phyloP scores from a whole-genome alignment of 208 protist genomes.

The Leishmania arabica region DNA sequence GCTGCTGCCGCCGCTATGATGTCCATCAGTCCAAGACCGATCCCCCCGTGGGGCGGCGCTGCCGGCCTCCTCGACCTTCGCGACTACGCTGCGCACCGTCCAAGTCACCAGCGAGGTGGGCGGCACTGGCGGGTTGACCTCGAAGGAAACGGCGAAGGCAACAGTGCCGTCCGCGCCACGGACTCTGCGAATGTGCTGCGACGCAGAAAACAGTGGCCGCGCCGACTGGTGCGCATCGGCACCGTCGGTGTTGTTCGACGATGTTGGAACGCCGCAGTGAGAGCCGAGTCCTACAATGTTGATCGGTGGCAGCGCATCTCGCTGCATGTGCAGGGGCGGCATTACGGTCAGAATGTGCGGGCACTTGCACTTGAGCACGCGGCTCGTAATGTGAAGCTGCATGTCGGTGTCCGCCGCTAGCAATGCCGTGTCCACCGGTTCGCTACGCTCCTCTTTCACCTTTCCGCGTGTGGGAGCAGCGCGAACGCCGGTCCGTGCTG shows the following conservation, averaged over 20 bases:
- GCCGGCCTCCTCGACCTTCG: background rate
- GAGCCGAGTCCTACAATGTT: conserved; percentile 63
- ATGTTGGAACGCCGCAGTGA: conserved; percentile 53
- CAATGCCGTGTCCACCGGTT: background rate
- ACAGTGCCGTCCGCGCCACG: conserved; percentile 17
- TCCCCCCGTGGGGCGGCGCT: background rate
- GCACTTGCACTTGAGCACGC: conserved; percentile 90
- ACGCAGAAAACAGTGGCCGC: background rate
- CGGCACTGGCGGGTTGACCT: conserved; percentile 48
- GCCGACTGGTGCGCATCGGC: background rate
- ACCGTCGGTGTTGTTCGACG: conserved; percentile 3
- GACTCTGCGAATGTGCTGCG: conserved; percentile 14
- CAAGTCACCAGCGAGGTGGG: conserved; percentile 66
- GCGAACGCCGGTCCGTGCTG: background rate
- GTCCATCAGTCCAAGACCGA: background rate
- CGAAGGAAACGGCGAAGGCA: conserved; percentile 58
- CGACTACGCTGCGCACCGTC: conserved; percentile 31
- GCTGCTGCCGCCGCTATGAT: background rate
- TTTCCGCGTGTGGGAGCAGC: background rate
- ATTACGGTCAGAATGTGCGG: conserved; percentile 85
- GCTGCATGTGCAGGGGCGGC: conserved; percentile 62
- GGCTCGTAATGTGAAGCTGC: conserved; percentile 78
- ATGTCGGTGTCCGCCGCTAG: conserved; percentile 34
- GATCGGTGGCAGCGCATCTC: conserved; percentile 63
- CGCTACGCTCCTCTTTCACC: background rate